Conservation (phyloP, 768 basidiomycete species). For the Paxillus rubicundulus region DNA sequence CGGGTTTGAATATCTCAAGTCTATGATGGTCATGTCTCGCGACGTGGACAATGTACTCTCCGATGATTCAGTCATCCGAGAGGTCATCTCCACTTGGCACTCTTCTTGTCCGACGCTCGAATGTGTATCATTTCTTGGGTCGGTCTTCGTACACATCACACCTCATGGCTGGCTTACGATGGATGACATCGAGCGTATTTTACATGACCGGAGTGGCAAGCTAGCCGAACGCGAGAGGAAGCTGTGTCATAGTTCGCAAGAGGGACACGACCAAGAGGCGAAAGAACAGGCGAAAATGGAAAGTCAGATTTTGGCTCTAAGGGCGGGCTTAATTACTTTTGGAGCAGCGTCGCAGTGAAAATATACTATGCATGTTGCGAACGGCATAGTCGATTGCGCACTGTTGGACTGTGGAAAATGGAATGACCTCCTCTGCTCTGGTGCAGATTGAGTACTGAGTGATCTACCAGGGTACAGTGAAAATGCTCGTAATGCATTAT, state of each 20-base stretch:
- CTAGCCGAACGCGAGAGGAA: background rate
- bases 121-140: slow-evolving; percentile 19
- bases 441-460: too few species aligned
- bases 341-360: background rate
- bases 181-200: slow-evolving; percentile 16
- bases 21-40: slow-evolving; percentile 24
- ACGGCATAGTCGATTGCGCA: too few species aligned
- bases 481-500: too few species aligned
- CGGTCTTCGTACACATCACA: slow-evolving; percentile 17
- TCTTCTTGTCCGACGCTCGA: slow-evolving; percentile 21
- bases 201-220: background rate
- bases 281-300: background rate
- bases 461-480: too few species aligned
- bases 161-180: slow-evolving; percentile 21
- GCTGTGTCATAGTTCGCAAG: background rate
- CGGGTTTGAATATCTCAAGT: slow-evolving; percentile 18
- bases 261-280: background rate
- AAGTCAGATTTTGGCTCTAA: background rate
- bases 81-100: slow-evolving; percentile 20
- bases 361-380: too few species aligned
- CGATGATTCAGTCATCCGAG: slow-evolving; percentile 4
- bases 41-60: slow-evolving; percentile 19
- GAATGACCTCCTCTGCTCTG: too few species aligned
- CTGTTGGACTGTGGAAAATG: too few species aligned
- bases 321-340: background rate